These are phyloP conservation scores for Calonectria leucothoes DNA, from an alignment of 2,329 filamentous ascomycete species.

Conservation along the genomic window DNA sequence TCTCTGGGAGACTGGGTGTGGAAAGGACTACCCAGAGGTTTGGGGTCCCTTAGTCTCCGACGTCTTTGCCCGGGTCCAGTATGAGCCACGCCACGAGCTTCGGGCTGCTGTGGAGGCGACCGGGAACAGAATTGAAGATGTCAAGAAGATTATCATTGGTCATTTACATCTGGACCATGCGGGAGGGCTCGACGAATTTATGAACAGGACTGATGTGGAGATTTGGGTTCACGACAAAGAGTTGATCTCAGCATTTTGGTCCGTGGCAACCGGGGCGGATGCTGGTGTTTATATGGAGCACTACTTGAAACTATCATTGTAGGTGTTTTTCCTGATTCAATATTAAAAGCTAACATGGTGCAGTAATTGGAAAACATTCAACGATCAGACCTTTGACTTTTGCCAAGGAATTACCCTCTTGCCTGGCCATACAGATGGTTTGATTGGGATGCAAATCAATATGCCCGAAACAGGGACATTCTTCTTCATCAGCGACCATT, in stretches of 20 bases:
- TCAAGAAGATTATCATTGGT: slow-evolving; percentile 58
- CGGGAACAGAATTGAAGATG: slow-evolving; percentile 54
- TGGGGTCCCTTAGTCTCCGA: slow-evolving; percentile 30
- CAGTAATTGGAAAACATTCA: slow-evolving; percentile 38
- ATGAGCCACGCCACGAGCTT: slow-evolving; percentile 28
- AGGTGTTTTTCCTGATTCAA: not conserved
- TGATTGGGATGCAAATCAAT: slow-evolving; percentile 47
- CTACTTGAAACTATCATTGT: slow-evolving; percentile 27
- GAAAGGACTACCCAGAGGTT: slow-evolving; percentile 30
- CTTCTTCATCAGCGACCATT: slow-evolving; percentile 48
- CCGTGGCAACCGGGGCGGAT: slow-evolving; percentile 50
- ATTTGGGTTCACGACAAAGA: slow-evolving; percentile 61
- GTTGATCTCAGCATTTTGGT: slow-evolving; percentile 58
- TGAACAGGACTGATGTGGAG: slow-evolving; percentile 51
- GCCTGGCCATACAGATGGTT: slow-evolving; percentile 39
- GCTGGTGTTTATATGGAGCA: slow-evolving; percentile 30
- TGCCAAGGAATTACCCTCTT: slow-evolving; percentile 34
- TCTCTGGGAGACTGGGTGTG: slow-evolving; percentile 29
- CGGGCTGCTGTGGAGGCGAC: slow-evolving; percentile 30
- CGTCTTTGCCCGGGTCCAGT: slow-evolving; percentile 29
- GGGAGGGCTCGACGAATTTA: slow-evolving; percentile 58
- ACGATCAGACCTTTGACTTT: slow-evolving; percentile 30
- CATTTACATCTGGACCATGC: slow-evolving; percentile 62
- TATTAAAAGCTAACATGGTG: not conserved
- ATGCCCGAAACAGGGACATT: slow-evolving; percentile 45